Percentiles rank a stretch among this genome's conserved stretches.
Evolutionary conservation across 768 basidiomycete genomes (phyloP).

Genomic region (Cystobasidium onofrii): DNA sequence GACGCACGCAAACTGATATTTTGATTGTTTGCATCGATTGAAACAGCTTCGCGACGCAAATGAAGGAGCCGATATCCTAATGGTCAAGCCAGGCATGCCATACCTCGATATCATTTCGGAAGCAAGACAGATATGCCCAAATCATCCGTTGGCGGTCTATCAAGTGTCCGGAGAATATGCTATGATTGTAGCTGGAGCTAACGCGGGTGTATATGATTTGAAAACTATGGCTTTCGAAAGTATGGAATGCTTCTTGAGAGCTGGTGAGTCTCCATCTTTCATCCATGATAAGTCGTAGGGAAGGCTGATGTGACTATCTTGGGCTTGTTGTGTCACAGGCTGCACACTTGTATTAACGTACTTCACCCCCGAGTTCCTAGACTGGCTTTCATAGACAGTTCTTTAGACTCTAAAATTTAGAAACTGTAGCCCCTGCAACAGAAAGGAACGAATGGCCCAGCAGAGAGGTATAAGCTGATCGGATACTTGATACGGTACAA

Average conservation of each 20-base stretch:
- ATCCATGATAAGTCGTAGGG: not conserved
- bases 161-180: slow-evolving; percentile 91
- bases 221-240: slow-evolving; percentile 90
- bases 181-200: slow-evolving; percentile 90
- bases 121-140: slow-evolving; percentile 62
- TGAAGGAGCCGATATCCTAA: slow-evolving; percentile 96
- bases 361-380: slow-evolving; percentile 92
- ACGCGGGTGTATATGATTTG: slow-evolving; percentile 85
- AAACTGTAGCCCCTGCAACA: too few species aligned
- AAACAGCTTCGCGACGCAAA: slow-evolving; percentile 68
- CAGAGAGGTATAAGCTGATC: too few species aligned
- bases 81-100: slow-evolving; percentile 94
- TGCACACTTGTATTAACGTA: slow-evolving; percentile 85
- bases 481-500: too few species aligned
- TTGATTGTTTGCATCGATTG: too few species aligned
- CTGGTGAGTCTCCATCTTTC: slow-evolving; percentile 60
- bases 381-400: slow-evolving; percentile 47
- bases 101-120: slow-evolving; percentile 95
- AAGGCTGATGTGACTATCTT: not conserved
- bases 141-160: slow-evolving; percentile 92
- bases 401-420: too few species aligned
- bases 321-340: slow-evolving; percentile 49
- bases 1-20: too few species aligned
- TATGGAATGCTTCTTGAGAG: slow-evolving; percentile 80
- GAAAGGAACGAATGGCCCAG: too few species aligned